Base-by-base conservation (phyloP, 768 basidiomycete genomes). In the Amanita exitialis region DNA sequence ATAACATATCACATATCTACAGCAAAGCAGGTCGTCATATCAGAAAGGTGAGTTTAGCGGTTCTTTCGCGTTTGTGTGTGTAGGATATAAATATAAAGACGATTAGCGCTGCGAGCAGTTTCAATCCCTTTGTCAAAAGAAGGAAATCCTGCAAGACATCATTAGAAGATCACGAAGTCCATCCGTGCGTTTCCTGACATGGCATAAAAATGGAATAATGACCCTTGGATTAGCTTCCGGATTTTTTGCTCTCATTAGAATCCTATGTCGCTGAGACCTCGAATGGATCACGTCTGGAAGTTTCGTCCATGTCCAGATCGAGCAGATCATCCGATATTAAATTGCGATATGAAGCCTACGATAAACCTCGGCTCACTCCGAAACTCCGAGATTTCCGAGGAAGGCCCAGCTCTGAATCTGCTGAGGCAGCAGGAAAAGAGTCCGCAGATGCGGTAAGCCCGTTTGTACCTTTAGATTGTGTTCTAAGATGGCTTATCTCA, bases 61-160 rank as follows among this genome's bases (percentile, higher is more conserved):
- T 23, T 18, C 8, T 23, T 9, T 30, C n/a, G 30, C 3, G 30
- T 10, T 20, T 28, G 43, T 52, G 7, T 42, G 6, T 54, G 25
- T 10, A 7, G 12, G 35, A 48, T 35, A 37, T 18, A 37, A 16
- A 39, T 16, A 43, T 36, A 49, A 25, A 61, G 28, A 58, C 46
- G 48, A 46, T 30, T 57, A 90, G 88, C 77, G 87, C 50, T 89
- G 86, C 58, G 71, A 77, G 21, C 81, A 86, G 61, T 89, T 90
- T 59, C 56, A 79, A 27, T 66, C 64, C 9, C 64, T 86, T 13
- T 67, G 66, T 6, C 60, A 64, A 16, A 66, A 82, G 49, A 74
- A 69, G 55, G 62, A 68, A 8, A 54, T 66, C 4, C 71, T 90
- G 16, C 53, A 62, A 16, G 64, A 71, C 10, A 72, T 84, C 44